Conservation (phyloP, 163 green algal genomes). For the Scenedesmus sp. region DNA sequence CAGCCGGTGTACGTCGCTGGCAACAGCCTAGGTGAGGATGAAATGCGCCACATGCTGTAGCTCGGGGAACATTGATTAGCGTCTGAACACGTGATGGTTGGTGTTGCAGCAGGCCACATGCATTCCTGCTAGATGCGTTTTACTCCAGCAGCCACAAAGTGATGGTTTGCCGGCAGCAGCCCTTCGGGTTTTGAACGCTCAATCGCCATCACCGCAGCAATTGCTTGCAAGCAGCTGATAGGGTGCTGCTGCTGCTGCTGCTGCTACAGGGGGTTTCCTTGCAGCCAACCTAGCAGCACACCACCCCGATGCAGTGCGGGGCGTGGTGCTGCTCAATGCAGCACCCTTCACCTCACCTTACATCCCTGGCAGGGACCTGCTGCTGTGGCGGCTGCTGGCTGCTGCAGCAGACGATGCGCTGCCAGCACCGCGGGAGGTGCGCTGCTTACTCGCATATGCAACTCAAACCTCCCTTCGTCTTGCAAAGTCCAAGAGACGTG, state of each 20-base stretch:
- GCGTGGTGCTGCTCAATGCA: background rate
- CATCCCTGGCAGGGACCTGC: background rate
- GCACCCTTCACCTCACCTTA: background rate
- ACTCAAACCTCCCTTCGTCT: too few relatives aligned
- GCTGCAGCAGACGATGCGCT: background rate
- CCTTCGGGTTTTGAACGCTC: background rate
- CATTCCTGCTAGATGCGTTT: too few relatives aligned
- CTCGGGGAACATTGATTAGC: too few relatives aligned
- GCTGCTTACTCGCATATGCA: too few relatives aligned
- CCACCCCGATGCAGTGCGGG: background rate
- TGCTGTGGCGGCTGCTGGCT: conserved; percentile 11
- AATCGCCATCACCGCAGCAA: background rate
- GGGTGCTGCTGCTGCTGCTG: background rate
- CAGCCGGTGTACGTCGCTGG: background rate
- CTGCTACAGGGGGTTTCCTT: background rate
- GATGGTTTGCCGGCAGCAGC: too few relatives aligned
- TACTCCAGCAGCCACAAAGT: too few relatives aligned
- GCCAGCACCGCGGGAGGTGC: background rate
- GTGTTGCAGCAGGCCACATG: too few relatives aligned
- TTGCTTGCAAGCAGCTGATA: background rate
- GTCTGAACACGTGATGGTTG: too few relatives aligned
- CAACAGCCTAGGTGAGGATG: background rate
- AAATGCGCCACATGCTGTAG: background rate
- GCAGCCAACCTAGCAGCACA: background rate
- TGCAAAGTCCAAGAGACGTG: too few relatives aligned